Conservation (phyloP, 148 eudicot species). For the Rhododendron kiyosumense region DNA sequence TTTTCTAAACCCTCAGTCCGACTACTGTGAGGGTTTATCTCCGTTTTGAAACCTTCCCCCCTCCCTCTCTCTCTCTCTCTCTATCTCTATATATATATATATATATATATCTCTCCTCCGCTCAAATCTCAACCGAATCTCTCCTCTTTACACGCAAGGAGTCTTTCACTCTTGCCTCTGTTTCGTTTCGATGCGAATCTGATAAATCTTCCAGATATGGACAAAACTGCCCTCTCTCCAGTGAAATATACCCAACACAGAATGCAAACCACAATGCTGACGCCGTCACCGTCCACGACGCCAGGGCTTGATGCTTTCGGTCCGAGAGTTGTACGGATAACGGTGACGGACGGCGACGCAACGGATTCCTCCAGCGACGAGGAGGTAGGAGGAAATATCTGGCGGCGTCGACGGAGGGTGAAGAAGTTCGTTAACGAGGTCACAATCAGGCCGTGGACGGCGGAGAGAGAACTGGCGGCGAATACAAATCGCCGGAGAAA, state of each 20-base stretch:
- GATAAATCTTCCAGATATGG: slow-evolving; percentile 15
- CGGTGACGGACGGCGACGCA: slow-evolving; percentile 63
- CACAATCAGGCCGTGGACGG: slow-evolving; percentile 26
- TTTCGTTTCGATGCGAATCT: slow-evolving; percentile 32
- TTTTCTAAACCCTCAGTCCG: slow-evolving; percentile 4
- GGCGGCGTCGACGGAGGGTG: slow-evolving; percentile 27
- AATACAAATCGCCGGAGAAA: slow-evolving; percentile 14
- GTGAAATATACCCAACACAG: slow-evolving; percentile 50
- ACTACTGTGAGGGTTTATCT: neutral
- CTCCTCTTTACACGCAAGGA: neutral
- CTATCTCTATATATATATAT: too few species aligned
- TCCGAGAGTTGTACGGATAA: slow-evolving; percentile 47
- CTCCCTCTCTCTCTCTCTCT: slow-evolving; percentile 7
- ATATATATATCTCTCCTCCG: slow-evolving; percentile 12
- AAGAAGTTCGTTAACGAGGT: slow-evolving; percentile 53
- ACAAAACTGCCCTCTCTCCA: slow-evolving; percentile 13
- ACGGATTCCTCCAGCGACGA: slow-evolving; percentile 81
- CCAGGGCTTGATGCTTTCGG: neutral
- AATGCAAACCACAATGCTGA: slow-evolving; percentile 26
- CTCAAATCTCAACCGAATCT: neutral
- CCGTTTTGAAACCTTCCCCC: neutral
- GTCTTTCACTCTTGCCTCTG: neutral
- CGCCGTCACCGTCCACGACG: neutral
- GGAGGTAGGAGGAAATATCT: neutral
- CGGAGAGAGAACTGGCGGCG: neutral